Conservation (phyloP, 78 protist genomes). For the Speleostelium caveatum region DNA sequence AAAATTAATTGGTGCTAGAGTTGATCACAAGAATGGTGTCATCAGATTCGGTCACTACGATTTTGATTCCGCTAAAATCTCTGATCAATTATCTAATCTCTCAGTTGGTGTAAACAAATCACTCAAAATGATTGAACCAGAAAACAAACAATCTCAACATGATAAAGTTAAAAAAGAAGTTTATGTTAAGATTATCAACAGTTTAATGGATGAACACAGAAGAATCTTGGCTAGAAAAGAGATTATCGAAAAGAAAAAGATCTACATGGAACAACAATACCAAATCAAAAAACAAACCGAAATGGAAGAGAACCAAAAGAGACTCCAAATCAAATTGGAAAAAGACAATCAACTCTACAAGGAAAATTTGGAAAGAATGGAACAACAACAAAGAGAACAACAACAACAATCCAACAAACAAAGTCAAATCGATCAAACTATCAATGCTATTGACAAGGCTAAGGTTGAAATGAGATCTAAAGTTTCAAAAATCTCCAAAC, state of each 20-base stretch:
- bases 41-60: conserved; percentile 71
- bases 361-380: conserved; percentile 37
- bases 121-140: conserved; percentile 53
- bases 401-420: background rate
- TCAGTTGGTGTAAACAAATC: conserved; percentile 42
- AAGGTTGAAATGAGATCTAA: conserved; percentile 65
- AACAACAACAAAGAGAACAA: conserved; percentile 19
- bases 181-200: conserved; percentile 67
- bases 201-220: conserved; percentile 65
- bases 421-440: conserved; percentile 42
- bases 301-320: conserved; percentile 32
- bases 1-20: conserved; percentile 65
- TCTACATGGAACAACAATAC: conserved; percentile 77
- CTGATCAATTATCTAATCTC: conserved; percentile 44
- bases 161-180: conserved; percentile 53
- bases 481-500: conserved; percentile 46
- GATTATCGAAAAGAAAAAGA: conserved; percentile 76
- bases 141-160: conserved; percentile 23
- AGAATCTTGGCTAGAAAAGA: conserved; percentile 76
- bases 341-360: conserved; percentile 21
- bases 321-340: conserved; percentile 15
- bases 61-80: conserved; percentile 67
- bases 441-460: conserved; percentile 68
- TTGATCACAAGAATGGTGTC: conserved; percentile 77
- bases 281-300: conserved; percentile 60